phyloP scores from a whole-genome alignment of 441 rosid genomes.

The Breynia disticha region DNA sequence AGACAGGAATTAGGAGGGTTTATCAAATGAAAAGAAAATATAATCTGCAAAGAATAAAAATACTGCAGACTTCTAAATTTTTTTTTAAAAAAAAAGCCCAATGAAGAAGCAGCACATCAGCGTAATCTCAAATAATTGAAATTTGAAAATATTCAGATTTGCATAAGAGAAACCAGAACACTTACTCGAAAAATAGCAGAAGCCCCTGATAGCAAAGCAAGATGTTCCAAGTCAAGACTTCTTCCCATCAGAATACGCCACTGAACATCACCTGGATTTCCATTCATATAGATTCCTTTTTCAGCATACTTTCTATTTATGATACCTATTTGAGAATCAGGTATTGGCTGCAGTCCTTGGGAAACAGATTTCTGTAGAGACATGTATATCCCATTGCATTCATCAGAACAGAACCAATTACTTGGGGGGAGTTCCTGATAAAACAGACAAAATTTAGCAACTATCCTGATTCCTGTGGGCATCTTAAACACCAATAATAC shows the following conservation, averaged over 20 bases:
- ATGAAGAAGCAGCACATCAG: no score
- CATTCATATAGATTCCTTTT: constrained; percentile 41
- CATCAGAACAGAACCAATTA: constrained; percentile 84
- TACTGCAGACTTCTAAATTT: no score
- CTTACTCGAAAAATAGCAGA: constrained; percentile 83
- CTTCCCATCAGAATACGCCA: constrained; percentile 81
- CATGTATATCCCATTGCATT: constrained; percentile 55
- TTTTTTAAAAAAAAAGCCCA: no score
- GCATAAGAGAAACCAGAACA: no score
- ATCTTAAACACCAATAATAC: constrained; percentile 8
- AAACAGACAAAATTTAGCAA: constrained; percentile 8
- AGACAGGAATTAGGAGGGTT: no score
- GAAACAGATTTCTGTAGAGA: constrained; percentile 53
- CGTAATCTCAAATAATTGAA: no score
- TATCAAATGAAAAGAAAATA: no score
- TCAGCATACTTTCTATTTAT: constrained; percentile 53
- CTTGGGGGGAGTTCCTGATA: constrained; percentile 72
- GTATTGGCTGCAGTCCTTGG: constrained; percentile 46
- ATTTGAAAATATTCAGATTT: no score
- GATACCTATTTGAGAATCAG: constrained; percentile 38
- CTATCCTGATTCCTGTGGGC: constrained; percentile 12
- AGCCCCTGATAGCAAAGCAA: constrained; percentile 64
- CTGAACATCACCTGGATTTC: constrained; percentile 33
- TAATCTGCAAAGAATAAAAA: no score
- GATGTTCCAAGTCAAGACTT: constrained; percentile 52